Base-by-base conservation (phyloP, 2,329 filamentous ascomycete species). In the Thelonectria discophora region DNA sequence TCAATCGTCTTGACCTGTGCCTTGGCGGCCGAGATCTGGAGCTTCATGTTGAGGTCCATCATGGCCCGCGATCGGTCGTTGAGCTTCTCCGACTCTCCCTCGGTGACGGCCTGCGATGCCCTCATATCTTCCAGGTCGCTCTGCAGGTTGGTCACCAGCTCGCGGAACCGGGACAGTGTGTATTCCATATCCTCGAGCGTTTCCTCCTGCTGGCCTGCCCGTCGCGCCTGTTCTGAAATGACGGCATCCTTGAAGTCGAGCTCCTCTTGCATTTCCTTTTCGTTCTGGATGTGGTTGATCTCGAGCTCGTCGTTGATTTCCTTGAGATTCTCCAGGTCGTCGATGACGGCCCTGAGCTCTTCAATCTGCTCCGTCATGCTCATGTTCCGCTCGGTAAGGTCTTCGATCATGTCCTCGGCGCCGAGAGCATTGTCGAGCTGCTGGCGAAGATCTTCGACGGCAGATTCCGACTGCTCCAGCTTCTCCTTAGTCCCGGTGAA, bases 231-330 rank as follows among this genome's bases (percentile, higher is more conserved):
- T 73, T 98, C 94, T n/a, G 87, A 84, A 65, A 97, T 91, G 62
- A 97, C 80, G 56, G 85, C 86, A 66, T 97, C 94, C 75, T 91
- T 92, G 78, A 93, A 91, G 74, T 97, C 94, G 57, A 98, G 86
- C 71, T 97, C 94, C 70, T 96, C 91, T 75, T 97, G 93, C 77
- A 99, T 86, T 74, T 98, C 94, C 76, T 94, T 97, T 75, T 97
- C 92, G 37, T 93, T 92, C 73, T 97, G 93, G 4, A 95, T 87
- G 73, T 97, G 94, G 73, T 97, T 97, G 70, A 92, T 86, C 75
- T 97, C 94, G 3, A 99, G 87, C 77, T 99, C 95, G 72, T 98
- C 94, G 69, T 93, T 96, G 69, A 98, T 88, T 74, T 99, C 94
- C 74, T 93, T 94, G 55, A 98, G 80, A 62, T 87, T 92, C 75